Base-by-base conservation (phyloP, 805 yeast genomes). In the Alloascoidea hylecoeti region DNA sequence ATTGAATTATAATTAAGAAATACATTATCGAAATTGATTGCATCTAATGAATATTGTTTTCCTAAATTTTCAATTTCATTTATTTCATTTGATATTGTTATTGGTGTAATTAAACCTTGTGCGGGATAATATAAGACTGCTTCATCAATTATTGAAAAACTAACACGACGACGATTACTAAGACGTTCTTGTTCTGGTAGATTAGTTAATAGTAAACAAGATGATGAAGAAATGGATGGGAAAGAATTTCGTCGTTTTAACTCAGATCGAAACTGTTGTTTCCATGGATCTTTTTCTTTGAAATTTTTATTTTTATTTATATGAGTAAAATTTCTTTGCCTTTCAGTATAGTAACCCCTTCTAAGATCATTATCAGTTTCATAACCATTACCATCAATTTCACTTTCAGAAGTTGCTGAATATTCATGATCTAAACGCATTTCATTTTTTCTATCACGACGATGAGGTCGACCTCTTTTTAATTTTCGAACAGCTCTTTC, bases 201-300 rank as follows among this genome's bases (percentile, higher is more conserved):
- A 28, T 37, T 34, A 14, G 16, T 39, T 5, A 16, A 16, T 16
- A 28, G 18, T 6, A 12, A 9, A 15, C 33, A 15, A 4, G 39
- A 5, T 9, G 9, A 23, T 23, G 13, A n/a, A 23, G 30, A 23
- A 9, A 58, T 42, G 4, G 51, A 51, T 1, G 71, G 71, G 34
- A 57, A 53, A n/a, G 70, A 61, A 15, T 52, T 49, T 36, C 71
- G 50, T 47, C 71, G 46, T 13, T 51, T 48, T 16, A 61, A 33
- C 15, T 59, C 41, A n/a, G n/a, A 5, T 5, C 35, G 15, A 28
- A 50, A 46, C 4, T 42, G 39, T 17, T 35, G n/a, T n/a, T 17
- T 30, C 13, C 15, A 18, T 15, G 27, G 18, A 5, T 18, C 34
- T 6, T 45, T 43, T 35, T 36, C 35, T 36, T 3, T 9, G 16